Percentiles rank a stretch among this genome's conserved stretches.
Conservation (phyloP, 2,329 filamentous ascomycete species). For the Penicillium freii region DNA sequence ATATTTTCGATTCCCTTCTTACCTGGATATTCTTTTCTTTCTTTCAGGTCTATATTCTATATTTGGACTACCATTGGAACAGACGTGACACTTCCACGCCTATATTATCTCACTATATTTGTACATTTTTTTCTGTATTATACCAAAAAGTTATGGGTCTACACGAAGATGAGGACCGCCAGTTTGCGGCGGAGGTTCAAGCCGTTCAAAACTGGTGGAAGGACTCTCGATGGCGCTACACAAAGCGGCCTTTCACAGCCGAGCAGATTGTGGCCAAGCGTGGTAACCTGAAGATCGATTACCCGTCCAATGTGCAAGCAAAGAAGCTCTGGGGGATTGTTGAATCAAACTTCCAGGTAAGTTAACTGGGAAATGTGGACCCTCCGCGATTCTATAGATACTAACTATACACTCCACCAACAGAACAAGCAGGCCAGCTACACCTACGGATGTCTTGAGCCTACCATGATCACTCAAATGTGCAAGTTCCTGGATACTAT, state of each 20-base stretch:
- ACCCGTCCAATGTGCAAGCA: conserved; percentile 80
- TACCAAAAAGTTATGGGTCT: conserved; percentile 38
- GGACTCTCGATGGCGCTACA: conserved; percentile 87
- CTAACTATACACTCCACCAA: conserved; percentile 13
- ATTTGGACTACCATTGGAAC: conserved; percentile 8
- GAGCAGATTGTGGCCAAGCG: conserved; percentile 97
- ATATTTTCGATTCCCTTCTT: conserved; percentile 6
- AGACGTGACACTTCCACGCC: background rate
- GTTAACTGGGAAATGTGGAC: conserved; percentile 11
- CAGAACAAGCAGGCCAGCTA: conserved; percentile 82
- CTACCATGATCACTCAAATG: conserved; percentile 99
- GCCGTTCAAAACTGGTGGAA: conserved; percentile 93
- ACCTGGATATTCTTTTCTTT: background rate
- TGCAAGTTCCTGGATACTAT: conserved; percentile 97
- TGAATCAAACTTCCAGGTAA: conserved; percentile 78
- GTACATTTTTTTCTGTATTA: conserved; percentile 11
- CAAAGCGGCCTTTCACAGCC: conserved; percentile 87
- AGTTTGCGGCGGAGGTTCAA: conserved; percentile 78
- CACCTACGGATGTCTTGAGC: conserved; percentile 96
- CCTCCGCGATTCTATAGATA: background rate
- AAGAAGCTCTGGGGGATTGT: conserved; percentile 96
- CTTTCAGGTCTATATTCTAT: background rate
- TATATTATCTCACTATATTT: conserved; percentile 8
- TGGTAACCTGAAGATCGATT: conserved; percentile 84
- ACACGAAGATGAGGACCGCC: conserved; percentile 66